These are phyloP conservation scores for Zymoseptoria brevis DNA, from an alignment of 2,329 filamentous ascomycete species.

Conservation along the genomic window DNA sequence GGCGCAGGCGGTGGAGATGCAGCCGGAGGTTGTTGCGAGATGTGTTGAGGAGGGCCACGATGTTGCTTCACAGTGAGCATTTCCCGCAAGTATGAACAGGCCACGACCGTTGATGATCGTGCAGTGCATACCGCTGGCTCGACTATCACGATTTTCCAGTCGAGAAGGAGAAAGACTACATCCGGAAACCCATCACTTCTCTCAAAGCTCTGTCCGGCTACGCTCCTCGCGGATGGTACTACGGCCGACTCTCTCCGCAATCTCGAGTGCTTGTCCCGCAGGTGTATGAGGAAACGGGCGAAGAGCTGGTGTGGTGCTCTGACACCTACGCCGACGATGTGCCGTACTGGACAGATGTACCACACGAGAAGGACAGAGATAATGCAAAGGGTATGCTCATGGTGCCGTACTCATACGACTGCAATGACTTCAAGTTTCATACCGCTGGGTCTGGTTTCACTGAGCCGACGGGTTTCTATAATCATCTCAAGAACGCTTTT, in stretches of 20 bases:
- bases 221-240: constrained; percentile 46
- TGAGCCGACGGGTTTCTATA: constrained; percentile 36
- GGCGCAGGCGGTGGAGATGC: constrained; percentile 41
- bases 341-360: constrained; percentile 49
- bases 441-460: constrained; percentile 36
- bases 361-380: constrained; percentile 35
- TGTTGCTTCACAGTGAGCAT: constrained; percentile 28
- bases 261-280: constrained; percentile 41
- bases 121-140: constrained; percentile 32
- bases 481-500: constrained; percentile 48
- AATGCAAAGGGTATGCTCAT: constrained; percentile 45
- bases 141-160: constrained; percentile 41
- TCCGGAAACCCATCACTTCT: constrained; percentile 37
- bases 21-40: constrained; percentile 41
- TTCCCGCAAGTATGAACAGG: neutral
- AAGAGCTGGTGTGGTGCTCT: constrained; percentile 43
- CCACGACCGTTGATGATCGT: neutral
- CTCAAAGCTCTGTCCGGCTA: constrained; percentile 39
- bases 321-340: constrained; percentile 50
- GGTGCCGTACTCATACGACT: constrained; percentile 49
- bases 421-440: constrained; percentile 47
- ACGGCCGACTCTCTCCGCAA: constrained; percentile 41
- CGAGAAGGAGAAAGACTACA: constrained; percentile 43
- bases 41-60: constrained; percentile 46
- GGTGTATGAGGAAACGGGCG: constrained; percentile 47